Evolutionary conservation across 1,139 yeast genomes (phyloP), one percentile per base, ranked within the genome.

Genomic region (Blastobotrys niveus): DNA sequence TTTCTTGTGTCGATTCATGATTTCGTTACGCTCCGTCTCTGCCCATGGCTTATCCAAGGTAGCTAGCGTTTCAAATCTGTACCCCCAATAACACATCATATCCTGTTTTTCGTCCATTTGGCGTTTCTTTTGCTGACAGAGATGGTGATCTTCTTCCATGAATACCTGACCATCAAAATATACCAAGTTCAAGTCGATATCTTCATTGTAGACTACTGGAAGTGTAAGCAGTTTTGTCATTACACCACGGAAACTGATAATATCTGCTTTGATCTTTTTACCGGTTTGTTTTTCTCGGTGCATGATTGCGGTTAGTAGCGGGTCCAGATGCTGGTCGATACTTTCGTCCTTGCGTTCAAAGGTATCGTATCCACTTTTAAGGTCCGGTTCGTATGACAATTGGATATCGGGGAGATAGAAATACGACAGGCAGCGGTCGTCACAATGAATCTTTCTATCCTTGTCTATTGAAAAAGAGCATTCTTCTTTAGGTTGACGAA

Each of bases 81-180:
- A 87, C 0, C 74, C 59, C 72, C 70, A 50, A 66, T 71, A 43
- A 62, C 69, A n/a, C 64, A 67, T 53, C 57, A 52, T 34, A 34
- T 56, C 54, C 32, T 49, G 57, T 39, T 52, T 46, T 42, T 54
- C 65, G 49, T 56, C 57, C 48, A 51, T 48, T 3, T 54, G 43
- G 3, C 56, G 49, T 29, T 49, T 50, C 26, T 49, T 49, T 38
- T 41, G 49, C 52, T 34, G 48, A 34, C 66, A 73, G 14, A 66
- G 59, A 21, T 65, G 70, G 36, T 68, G 70, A 56, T 82, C 84
- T 42, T 74, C 73, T 54, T 81, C 84, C 38, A 91, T 78, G 61
- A 88, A 86, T n/a, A 91, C 63, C 57, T 87, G 95, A 0, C 91
- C 95, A 60, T 89, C 96, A 61, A 75, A 87, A 22, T 69, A 68